Conservation (phyloP, 106 monocot species). For the Platanthera guangdongensis region DNA sequence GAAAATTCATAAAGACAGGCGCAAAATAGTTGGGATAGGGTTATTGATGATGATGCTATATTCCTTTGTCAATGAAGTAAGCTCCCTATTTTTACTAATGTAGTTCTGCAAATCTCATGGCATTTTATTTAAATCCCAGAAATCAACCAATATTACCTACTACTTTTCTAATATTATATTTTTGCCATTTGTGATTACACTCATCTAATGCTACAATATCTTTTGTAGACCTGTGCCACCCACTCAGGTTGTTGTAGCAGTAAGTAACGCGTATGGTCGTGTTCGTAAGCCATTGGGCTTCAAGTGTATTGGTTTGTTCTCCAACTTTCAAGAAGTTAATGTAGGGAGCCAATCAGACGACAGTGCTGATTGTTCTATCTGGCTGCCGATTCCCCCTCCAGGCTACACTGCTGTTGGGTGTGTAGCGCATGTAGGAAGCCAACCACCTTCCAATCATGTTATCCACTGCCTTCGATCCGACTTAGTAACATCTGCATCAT, state of each 20-base stretch:
- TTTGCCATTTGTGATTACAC: neutral
- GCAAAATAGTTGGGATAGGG: no score
- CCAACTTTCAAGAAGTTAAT: constrained; percentile 24
- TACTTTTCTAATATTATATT: neutral
- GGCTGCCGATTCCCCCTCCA: constrained; percentile 87
- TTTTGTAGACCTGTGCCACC: constrained; percentile 75
- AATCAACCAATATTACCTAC: neutral
- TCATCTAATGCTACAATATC: neutral
- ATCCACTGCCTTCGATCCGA: constrained; percentile 89
- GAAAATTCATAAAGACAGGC: no score
- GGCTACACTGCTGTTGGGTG: constrained; percentile 89
- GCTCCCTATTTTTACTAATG: neutral
- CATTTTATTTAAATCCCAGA: neutral
- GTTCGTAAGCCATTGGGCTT: constrained; percentile 81
- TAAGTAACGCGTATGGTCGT: constrained; percentile 85
- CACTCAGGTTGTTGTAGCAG: constrained; percentile 76
- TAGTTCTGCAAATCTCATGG: neutral
- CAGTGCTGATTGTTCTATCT: constrained; percentile 65
- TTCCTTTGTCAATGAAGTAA: neutral
- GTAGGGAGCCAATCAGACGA: constrained; percentile 10
- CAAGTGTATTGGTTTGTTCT: constrained; percentile 54
- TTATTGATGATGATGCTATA: no score
- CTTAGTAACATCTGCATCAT: constrained; percentile 62
- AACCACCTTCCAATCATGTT: constrained; percentile 74
- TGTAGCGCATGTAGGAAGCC: constrained; percentile 63